Base-by-base conservation (phyloP, 1,284 basidiomycete genomes). In the Pterula multifida region DNA sequence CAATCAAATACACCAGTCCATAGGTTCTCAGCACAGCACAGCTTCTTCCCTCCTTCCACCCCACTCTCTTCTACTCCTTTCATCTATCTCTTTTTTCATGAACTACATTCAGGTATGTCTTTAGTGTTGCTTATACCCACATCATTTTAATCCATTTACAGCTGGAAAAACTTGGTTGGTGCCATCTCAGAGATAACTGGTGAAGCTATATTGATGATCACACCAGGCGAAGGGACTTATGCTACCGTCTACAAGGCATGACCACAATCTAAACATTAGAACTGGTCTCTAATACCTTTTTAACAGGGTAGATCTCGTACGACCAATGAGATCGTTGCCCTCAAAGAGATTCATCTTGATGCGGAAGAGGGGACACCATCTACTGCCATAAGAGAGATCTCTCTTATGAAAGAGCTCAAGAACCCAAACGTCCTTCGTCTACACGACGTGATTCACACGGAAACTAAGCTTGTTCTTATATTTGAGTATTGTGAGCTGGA, bases 401-500 rank as follows among this genome's bases (percentile, higher is more conserved):
- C 88, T 36, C 79, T 96, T 57, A 94, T 96, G 91, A 96, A 96
- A 66, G 91, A 96, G 64, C 80, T 96, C 61, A 91, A 93, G 64
- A 92, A 96, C 60, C 81, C 86, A 69, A 95, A 96, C 68, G 92
- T 94, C 59, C 88, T 92, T 61, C 90, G 95, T 59, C 81, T 99
- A 15, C 85, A 98, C 73, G 96, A 98, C 65, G 96, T 99, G 52
- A 97, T 98, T 55, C 94, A 98, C 65, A 96, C 91, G 19, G 93
- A 99, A 68, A 88, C 92, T 25, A 98, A 98, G 62, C 85, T 99
- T 44, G 90, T 98, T 60, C 90, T 99, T 54, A 96, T 99, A 54
- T 98, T 98, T 65, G 96, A 99, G 67, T 98, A 85, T 65, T 96
- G 96, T 68, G 96, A 98, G 63, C 88, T 94, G 65, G 96, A 99